A percentile compares a stretch with the other conserved stretches of the same genome.
Conservation (phyloP, 164 flowering plant genomes). For the Warburgia ugandensis region DNA sequence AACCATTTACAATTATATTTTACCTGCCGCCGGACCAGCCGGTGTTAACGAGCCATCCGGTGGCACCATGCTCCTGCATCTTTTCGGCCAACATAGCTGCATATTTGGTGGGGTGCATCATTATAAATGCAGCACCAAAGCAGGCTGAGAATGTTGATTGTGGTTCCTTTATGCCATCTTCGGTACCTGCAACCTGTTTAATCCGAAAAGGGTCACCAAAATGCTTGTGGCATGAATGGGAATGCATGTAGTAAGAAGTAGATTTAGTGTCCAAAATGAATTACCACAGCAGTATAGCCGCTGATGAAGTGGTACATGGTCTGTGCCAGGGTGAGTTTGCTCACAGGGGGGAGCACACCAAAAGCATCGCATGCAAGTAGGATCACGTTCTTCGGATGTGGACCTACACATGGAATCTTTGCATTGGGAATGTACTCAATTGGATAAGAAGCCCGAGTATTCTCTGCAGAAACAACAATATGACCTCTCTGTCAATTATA, state of each 20-base stretch:
- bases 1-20: neutral
- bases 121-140: constrained; percentile 97
- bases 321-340: constrained; percentile 90
- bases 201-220: neutral
- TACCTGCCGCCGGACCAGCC: constrained; percentile 99
- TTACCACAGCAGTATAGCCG: constrained; percentile 98
- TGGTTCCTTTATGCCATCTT: constrained; percentile 93
- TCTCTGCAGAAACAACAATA: constrained; percentile 83
- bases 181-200: constrained; percentile 99
- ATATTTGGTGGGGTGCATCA: constrained; percentile 96
- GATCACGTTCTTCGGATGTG: constrained; percentile 94
- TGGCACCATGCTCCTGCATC: constrained; percentile 92
- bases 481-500: neutral
- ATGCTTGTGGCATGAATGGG: too few species aligned
- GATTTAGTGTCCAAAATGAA: too few species aligned
- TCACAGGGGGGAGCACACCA: constrained; percentile 98
- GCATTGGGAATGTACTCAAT: constrained; percentile 97
- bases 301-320: constrained; percentile 99
- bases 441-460: constrained; percentile 94
- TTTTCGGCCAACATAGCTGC: constrained; percentile 98
- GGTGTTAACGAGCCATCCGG: constrained; percentile 99
- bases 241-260: too few species aligned
- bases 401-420: constrained; percentile 91
- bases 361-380: constrained; percentile 97
- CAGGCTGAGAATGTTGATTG: constrained; percentile 95